Evolutionary conservation across 495 filamentous ascomycete species (phyloP), one percentile per base, ranked within the genome.

Genomic region (Trichoderma reesei): DNA sequence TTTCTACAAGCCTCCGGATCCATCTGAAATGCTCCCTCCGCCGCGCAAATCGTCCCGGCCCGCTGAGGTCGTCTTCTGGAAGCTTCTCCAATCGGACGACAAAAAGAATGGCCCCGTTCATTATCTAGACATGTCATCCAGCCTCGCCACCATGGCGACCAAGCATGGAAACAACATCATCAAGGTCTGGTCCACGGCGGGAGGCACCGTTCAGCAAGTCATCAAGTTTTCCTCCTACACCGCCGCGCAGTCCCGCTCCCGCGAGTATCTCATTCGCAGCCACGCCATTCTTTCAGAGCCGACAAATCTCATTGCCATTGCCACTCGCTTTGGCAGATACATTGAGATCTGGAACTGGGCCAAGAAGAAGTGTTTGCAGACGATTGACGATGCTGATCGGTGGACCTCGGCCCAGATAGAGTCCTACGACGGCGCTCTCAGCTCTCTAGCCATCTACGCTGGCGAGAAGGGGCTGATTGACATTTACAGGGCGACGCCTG

Each of bases 401-500:
- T 75, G 73, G 73, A 71, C 72, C 14, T 65, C 71, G 14, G 71
- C 71, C 3, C 69, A 72, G 33, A 71, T 70, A 62, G 72, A 74
- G 54, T 65, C 71, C 11, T 70, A 72, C 65, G 72, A 74, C 36
- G 60, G 69, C 31, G 67, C 65, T 38, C 74, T 69, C 68, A 63
- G 62, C 33, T 67, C 73, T 9, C 67, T 75, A 9, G 71, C 69
- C 5, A 68, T 69, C 10, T 75, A 75, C 62, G 59, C 61, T 44
- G 70, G 72, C 61, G 64, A 72, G 44, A 64, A 60, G 26, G 68
- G 72, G 60, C 64, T 54, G 3, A 65, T 86, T 81, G 67, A 88
- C 79, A 69, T 85, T 80, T 67, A 94, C 76, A 37, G 82, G 84
- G 63, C 89, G 76, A 73, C 88, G 83, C 33, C 92, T 85, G 10